These are phyloP conservation scores for Thermoascus crustaceus DNA, from an alignment of 2,329 filamentous ascomycete genomes.

Conservation along the genomic window DNA sequence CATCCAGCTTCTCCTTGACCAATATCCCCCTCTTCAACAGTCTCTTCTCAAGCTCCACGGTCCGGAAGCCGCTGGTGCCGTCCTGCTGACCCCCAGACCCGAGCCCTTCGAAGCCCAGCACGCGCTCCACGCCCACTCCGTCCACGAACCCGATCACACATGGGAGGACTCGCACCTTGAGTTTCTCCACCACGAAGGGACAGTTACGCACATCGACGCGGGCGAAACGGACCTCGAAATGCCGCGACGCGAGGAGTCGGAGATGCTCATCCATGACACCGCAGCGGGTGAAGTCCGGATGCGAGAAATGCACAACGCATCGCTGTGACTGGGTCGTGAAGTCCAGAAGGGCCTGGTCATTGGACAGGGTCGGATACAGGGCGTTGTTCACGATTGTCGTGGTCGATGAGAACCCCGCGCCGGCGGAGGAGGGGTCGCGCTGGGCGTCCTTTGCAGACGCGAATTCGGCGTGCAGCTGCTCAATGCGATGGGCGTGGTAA, in stretches of 20 bases:
- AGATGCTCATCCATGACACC: slow-evolving; percentile 54
- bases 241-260: slow-evolving; percentile 33
- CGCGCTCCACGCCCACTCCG: slow-evolving; percentile 36
- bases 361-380: slow-evolving; percentile 32
- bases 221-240: slow-evolving; percentile 38
- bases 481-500: slow-evolving; percentile 50
- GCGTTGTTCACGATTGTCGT: slow-evolving; percentile 17
- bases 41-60: slow-evolving; percentile 34
- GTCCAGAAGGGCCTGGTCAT: slow-evolving; percentile 51
- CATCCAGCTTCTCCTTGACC: slow-evolving; percentile 24
- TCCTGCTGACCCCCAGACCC: slow-evolving; percentile 28
- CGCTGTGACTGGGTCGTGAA: slow-evolving; percentile 51
- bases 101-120: slow-evolving; percentile 42
- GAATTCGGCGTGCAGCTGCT: slow-evolving; percentile 53
- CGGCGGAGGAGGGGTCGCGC: slow-evolving; percentile 20
- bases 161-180: slow-evolving; percentile 39
- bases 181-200: slow-evolving; percentile 41
- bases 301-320: slow-evolving; percentile 57
- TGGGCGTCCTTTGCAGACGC: slow-evolving; percentile 40
- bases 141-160: slow-evolving; percentile 43
- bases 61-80: slow-evolving; percentile 32
- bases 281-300: slow-evolving; percentile 56
- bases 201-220: slow-evolving; percentile 38
- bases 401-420: slow-evolving; percentile 7
- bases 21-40: slow-evolving; percentile 34